Base-by-base conservation (phyloP, 805 yeast species). In the Teunomyces atbi region DNA sequence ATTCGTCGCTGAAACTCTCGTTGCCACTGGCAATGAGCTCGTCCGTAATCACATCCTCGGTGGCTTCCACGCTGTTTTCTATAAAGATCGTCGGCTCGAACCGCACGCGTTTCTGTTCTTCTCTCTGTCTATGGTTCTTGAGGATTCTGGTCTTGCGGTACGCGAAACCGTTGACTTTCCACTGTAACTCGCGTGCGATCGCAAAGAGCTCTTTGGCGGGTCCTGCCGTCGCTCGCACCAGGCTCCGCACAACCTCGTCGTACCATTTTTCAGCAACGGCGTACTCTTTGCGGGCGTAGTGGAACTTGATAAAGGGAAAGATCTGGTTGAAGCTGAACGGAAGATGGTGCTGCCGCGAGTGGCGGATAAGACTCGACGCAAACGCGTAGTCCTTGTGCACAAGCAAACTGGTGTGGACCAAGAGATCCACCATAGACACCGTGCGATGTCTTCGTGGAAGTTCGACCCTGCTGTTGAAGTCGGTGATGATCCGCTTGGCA, bases 261-360 rank as follows among this genome's bases (percentile, higher is more conserved):
- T 68, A 72, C 77, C 77, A 72, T 11, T 58, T 30, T 36, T 64
- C 60, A 3, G 76, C 73, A n/a, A 42, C 49, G 2, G 61, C 58
- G 48, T 47, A 50, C 41, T 70, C 71, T 10, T 57, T 54, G 16
- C 62, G 54, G 16, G 49, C 45, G 48, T 68, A 67, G 50, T 72
- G 74, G 50, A 62, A 65, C 49, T 55, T 54, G 13, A 72, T 64
- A 33, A 72, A 66, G 0, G 77, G 76, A 43, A 58, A 67, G 1
- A 70, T 50, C 44, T 71, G 76, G 46, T 66, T 64, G 53, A 71
- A 69, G 0, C 75, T 60, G 19, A 67, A 58, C n/a, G 74, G 72
- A 10, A 68, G 41, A 3, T 58, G 57, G 15, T 46, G 43, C 3
- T 55, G 47, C 10, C 69, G 52, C 6, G 68, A 62, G 12, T 51